These are phyloP conservation scores for Artemisia annua DNA, from an alignment of 129 eudicot species.

Conservation along the genomic window DNA sequence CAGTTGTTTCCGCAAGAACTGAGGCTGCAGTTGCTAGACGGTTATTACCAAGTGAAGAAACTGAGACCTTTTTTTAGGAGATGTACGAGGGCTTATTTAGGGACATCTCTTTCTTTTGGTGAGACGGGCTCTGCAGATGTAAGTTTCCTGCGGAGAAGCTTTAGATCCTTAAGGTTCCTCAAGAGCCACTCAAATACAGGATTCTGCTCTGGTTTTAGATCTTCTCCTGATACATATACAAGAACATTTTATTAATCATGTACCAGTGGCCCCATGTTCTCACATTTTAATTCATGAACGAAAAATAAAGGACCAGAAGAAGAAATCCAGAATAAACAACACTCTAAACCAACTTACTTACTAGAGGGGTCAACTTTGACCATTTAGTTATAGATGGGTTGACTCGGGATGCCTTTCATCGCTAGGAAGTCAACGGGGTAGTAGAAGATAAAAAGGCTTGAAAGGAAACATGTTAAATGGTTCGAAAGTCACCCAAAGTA, in stretches of 20 bases:
- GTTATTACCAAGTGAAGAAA: conserved; percentile 38
- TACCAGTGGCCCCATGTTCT: neutral
- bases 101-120: conserved; percentile 30
- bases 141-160: conserved; percentile 21
- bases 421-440: neutral
- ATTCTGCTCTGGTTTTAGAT: conserved; percentile 22
- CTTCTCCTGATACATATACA: conserved; percentile 35
- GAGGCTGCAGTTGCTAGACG: conserved; percentile 52
- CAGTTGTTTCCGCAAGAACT: conserved; percentile 47
- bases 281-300: too few relatives aligned
- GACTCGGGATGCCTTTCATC: neutral
- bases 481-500: too few relatives aligned
- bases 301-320: too few relatives aligned
- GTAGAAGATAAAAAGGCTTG: neutral
- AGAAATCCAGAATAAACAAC: too few relatives aligned
- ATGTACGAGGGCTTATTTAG: conserved; percentile 43
- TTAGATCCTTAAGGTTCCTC: conserved; percentile 46
- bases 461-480: too few relatives aligned
- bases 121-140: conserved; percentile 26
- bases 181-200: conserved; percentile 60
- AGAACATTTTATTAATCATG: neutral
- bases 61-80: conserved; percentile 53
- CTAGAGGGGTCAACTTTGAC: too few relatives aligned
- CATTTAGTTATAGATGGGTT: too few relatives aligned
- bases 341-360: too few relatives aligned